Evolutionary conservation across 306 rosid genomes (phyloP).

Genomic region (Medicago ruthenica): DNA sequence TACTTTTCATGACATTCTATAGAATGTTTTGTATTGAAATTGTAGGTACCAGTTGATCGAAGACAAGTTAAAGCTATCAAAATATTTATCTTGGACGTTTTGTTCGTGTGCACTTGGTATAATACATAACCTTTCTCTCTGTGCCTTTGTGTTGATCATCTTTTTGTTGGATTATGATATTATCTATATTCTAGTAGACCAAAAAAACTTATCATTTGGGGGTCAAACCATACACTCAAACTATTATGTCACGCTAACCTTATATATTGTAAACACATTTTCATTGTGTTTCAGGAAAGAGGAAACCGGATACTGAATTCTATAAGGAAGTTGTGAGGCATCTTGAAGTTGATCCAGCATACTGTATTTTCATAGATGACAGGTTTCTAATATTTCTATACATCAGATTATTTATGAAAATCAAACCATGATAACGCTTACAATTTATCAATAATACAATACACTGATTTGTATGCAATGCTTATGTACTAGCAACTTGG

Average conservation of each 20-base stretch:
- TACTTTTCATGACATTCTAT: slow-evolving; percentile 23
- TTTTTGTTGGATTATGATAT: slow-evolving; percentile 24
- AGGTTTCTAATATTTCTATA: slow-evolving; percentile 57
- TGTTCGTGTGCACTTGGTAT: slow-evolving; percentile 78
- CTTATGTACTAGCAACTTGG: not conserved
- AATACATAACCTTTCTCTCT: not conserved
- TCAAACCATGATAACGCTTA: not conserved
- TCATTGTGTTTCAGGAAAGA: slow-evolving; percentile 72
- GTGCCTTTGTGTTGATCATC: slow-evolving; percentile 15
- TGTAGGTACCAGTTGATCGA: slow-evolving; percentile 87
- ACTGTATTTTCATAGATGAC: slow-evolving; percentile 85
- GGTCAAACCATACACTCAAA: slow-evolving; percentile 24
- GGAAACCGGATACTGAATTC: slow-evolving; percentile 88
- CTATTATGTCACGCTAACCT: slow-evolving; percentile 26
- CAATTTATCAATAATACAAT: slow-evolving; percentile 16
- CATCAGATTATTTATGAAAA: slow-evolving; percentile 4
- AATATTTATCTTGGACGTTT: slow-evolving; percentile 92
- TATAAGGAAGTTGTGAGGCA: slow-evolving; percentile 69
- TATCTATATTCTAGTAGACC: slow-evolving; percentile 16
- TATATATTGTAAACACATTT: slow-evolving; percentile 21
- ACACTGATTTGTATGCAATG: slow-evolving; percentile 3
- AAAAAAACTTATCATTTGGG: slow-evolving; percentile 1
- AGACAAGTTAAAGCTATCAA: slow-evolving; percentile 73
- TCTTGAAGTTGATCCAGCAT: slow-evolving; percentile 69
- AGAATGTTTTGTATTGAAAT: slow-evolving; percentile 47